Evolutionary conservation across 2,329 filamentous ascomycete species (phyloP), one percentile per base, ranked within the genome.

Genomic region (Xylariaceae sp.): DNA sequence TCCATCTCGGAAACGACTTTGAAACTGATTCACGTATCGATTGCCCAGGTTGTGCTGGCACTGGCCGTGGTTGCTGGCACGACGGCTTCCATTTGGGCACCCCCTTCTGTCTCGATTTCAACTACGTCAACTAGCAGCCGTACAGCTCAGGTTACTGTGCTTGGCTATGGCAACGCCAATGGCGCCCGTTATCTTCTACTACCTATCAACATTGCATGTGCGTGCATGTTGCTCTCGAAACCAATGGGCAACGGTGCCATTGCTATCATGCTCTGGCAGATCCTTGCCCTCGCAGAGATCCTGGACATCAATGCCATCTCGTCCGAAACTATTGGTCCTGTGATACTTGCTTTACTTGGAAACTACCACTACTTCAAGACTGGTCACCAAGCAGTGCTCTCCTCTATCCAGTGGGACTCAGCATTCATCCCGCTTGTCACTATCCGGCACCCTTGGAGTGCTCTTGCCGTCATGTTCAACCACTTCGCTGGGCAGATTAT

Each of bases 281-380:
- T 96, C 39, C 82, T 99, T 53, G 90, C 89, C 11, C 79, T 87
- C n/a, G 66, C 79, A 52, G 81, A 87, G 65, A 74, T 86, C 55
- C 66, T 85, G 42, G 81, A 87, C 64, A 72, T 82, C 58, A 79
- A 82, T 62, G 67, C 71, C 52, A 67, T 86, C 36, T 82, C 85
- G 14, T 75, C 80, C 43, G 84, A 83, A 40, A 77, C 90, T 6
- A 87, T 97, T 60, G 92, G 90, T 0, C 91, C 94, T 17, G 75
- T 94, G 36, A 78, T 95, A 55, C 80, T 97, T 22, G 92, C 85
- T 11, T 72, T 97, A n/a, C 81, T 99, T 1, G 94, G 91, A 52
- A 90, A 87, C 62, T 95, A 92, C 70, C 86, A 96, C 74, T 99
- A 85, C 75, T 99, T 99, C 82, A 96, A 95, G 66, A 99, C 94